A percentile compares a stretch with the other conserved stretches of the same genome.
Evolutionary conservation across 2,329 filamentous ascomycete species (phyloP).

Genomic region (Parasarocladium wereldwijsianum): DNA sequence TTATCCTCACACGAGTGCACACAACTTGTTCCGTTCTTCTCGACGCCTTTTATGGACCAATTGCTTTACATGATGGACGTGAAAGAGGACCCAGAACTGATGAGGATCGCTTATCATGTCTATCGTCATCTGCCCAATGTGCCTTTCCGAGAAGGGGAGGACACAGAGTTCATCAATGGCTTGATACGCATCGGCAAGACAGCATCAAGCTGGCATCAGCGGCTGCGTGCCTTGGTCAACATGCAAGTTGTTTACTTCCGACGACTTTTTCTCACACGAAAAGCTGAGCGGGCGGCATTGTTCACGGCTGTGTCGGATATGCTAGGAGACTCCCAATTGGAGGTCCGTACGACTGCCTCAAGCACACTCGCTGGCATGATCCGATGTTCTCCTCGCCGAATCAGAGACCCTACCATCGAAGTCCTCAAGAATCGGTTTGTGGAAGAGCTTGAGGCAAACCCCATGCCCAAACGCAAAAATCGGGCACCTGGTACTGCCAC

Average conservation of each 20-base stretch:
- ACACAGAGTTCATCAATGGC: conserved; percentile 68
- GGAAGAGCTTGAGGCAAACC: conserved; percentile 62
- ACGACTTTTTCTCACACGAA: conserved; percentile 73
- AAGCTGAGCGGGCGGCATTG: conserved; percentile 60
- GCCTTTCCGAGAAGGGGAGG: conserved; percentile 75
- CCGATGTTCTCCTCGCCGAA: conserved; percentile 70
- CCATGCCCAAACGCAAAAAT: conserved; percentile 60
- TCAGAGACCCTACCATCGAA: conserved; percentile 65
- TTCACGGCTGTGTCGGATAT: conserved; percentile 93
- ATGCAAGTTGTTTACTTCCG: conserved; percentile 99
- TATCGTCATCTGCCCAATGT: conserved; percentile 95
- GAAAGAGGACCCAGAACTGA: conserved; percentile 93
- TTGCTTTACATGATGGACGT: conserved; percentile 99
- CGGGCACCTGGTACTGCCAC: conserved; percentile 52
- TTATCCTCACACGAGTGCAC: conserved; percentile 87
- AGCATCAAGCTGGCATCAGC: conserved; percentile 86
- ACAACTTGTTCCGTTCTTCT: conserved; percentile 82
- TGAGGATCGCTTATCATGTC: conserved; percentile 88
- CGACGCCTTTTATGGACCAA: conserved; percentile 76
- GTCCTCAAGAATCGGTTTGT: conserved; percentile 70
- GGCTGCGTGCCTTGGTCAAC: conserved; percentile 86
- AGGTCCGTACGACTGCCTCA: conserved; percentile 86
- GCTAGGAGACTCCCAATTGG: conserved; percentile 81
- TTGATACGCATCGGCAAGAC: conserved; percentile 79
- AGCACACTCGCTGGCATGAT: conserved; percentile 96